A percentile compares a stretch with the other conserved stretches of the same genome.
These are phyloP conservation scores for Pseudoturritis turrita DNA, from an alignment of 345 rosid genomes.

Conservation along the genomic window DNA sequence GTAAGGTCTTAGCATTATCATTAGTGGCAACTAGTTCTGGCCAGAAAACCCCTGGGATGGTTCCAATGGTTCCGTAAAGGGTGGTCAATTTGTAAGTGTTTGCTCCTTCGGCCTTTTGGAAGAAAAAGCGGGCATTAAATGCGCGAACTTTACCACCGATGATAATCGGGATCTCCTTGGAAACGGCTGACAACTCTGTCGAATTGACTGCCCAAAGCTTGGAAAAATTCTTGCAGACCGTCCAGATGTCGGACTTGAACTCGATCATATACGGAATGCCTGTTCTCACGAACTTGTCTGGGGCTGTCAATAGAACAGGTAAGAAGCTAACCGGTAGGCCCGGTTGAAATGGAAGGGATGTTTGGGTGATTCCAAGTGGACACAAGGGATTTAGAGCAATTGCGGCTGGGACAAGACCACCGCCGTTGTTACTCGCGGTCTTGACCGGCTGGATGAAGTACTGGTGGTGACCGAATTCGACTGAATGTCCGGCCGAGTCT, in stretches of 20 bases:
- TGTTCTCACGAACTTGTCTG: too few relatives aligned
- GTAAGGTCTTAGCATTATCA: background rate
- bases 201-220: background rate
- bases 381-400: background rate
- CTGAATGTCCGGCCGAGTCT: background rate
- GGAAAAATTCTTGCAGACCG: constrained; percentile 3
- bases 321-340: constrained; percentile 14
- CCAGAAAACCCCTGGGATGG: background rate
- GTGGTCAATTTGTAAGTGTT: constrained; percentile 9
- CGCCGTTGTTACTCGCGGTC: background rate
- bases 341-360: background rate
- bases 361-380: constrained; percentile 19
- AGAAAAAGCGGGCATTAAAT: too few relatives aligned
- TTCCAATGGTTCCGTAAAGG: background rate
- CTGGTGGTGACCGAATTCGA: background rate
- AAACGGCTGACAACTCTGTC: background rate
- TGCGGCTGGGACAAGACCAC: constrained; percentile 17
- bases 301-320: rapidly evolving
- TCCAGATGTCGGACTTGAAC: background rate
- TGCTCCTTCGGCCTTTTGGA: background rate
- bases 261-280: background rate
- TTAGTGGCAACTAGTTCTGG: constrained; percentile 7
- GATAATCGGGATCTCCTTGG: background rate
- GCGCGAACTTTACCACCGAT: background rate
- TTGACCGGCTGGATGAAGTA: constrained; percentile 16